Percentiles rank a stretch among this genome's conserved stretches.
These are phyloP conservation scores for Iberis pinnata DNA, from an alignment of 345 rosid genomes.

Conservation along the genomic window DNA sequence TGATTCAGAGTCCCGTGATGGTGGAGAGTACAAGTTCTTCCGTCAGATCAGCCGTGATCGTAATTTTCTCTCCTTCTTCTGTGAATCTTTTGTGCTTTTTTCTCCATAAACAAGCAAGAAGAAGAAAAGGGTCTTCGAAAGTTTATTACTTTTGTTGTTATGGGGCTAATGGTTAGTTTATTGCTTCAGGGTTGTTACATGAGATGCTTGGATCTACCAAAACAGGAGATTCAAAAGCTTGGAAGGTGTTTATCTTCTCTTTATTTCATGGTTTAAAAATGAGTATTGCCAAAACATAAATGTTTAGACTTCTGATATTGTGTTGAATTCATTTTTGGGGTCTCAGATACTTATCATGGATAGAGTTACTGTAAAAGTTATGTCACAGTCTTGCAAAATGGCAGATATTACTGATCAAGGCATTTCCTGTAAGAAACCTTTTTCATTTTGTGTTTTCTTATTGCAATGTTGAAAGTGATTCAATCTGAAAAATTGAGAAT, in stretches of 20 bases:
- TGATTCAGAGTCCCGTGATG: conserved; percentile 54
- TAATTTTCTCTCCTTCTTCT: conserved; percentile 8
- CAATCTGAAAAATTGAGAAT: not conserved
- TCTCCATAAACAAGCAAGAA: too few relatives aligned
- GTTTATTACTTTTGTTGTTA: not conserved
- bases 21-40: conserved; percentile 55
- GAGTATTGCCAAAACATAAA: not conserved
- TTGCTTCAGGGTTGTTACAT: conserved; percentile 50
- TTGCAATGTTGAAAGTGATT: not conserved
- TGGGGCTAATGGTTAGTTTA: not conserved
- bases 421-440: conserved; percentile 48
- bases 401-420: conserved; percentile 96
- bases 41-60: conserved; percentile 75
- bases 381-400: conserved; percentile 88
- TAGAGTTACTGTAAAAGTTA: conserved; percentile 79
- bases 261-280: too few relatives aligned
- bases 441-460: not conserved
- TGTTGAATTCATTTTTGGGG: not conserved
- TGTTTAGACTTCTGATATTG: not conserved
- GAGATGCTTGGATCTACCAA: conserved; percentile 85
- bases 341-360: conserved; percentile 84
- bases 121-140: too few relatives aligned
- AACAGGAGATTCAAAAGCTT: conserved; percentile 58
- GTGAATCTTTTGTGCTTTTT: not conserved
- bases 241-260: conserved; percentile 51